Conservation (phyloP, 2,329 filamentous ascomycete species). For the Aspergillus transmontanensis region DNA sequence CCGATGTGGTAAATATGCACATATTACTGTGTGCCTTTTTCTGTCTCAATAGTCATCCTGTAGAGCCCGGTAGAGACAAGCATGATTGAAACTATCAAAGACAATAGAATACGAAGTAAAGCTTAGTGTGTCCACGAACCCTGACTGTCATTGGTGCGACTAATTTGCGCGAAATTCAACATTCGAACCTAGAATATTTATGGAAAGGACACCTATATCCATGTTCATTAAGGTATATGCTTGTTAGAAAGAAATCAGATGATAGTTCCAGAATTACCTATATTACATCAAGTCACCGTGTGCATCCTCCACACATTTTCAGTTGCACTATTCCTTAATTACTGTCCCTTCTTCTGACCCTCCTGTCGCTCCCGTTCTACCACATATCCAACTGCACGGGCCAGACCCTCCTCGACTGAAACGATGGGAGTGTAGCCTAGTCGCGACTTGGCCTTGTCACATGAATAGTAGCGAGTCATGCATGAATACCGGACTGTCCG, state of each 20-base stretch:
- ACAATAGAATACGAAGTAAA: not conserved
- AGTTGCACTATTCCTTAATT: slow-evolving; percentile 14
- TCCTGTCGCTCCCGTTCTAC: slow-evolving; percentile 35
- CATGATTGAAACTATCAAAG: not conserved
- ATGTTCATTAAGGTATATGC: slow-evolving; percentile 12
- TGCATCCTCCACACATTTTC: slow-evolving; percentile 2
- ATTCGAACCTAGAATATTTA: not conserved
- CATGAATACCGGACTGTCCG: slow-evolving; percentile 50
- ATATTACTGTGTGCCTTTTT: not conserved
- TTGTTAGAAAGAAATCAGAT: slow-evolving; percentile 3
- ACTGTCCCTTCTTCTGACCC: slow-evolving; percentile 45
- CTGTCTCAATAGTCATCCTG: not conserved
- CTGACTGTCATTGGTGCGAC: not conserved
- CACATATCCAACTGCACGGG: slow-evolving; percentile 48
- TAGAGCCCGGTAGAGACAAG: not conserved
- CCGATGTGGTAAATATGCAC: not conserved
- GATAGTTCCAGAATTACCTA: slow-evolving; percentile 14
- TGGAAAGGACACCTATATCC: not conserved
- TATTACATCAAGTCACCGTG: slow-evolving; percentile 15
- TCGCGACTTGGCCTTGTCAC: slow-evolving; percentile 49
- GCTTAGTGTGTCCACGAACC: not conserved
- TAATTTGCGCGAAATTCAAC: not conserved
- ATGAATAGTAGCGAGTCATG: slow-evolving; percentile 52
- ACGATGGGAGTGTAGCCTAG: slow-evolving; percentile 50
- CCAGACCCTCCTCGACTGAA: slow-evolving; percentile 49